Evolutionary conservation across 1,139 yeast genomes (phyloP).

Genomic region (Blastobotrys illinoisensis): DNA sequence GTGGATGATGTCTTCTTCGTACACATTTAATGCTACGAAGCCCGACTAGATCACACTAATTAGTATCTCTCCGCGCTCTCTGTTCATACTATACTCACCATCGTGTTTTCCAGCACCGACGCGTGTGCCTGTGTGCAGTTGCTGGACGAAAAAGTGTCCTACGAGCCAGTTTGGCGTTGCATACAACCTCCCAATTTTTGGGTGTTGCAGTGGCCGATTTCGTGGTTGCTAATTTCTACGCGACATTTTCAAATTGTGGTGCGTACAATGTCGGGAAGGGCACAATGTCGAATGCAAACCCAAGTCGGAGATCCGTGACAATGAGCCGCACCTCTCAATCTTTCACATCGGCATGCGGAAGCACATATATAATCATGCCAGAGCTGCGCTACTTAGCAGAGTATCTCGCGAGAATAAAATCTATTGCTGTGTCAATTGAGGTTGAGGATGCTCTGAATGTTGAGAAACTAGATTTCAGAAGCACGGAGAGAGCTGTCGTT

Average conservation of each 20-base stretch:
- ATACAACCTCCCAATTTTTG: not conserved
- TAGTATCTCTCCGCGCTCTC: not conserved
- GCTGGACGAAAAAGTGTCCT: not conserved
- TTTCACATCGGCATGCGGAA: not conserved
- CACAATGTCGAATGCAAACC: not conserved
- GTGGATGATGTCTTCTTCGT: constrained; percentile 60
- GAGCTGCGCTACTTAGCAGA: constrained; percentile 26
- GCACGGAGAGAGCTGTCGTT: constrained; percentile 16
- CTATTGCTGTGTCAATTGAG: constrained; percentile 25
- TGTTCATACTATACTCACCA: not conserved
- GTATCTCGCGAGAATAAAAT: constrained; percentile 29
- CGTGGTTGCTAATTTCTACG: not conserved
- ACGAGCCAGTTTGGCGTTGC: not conserved
- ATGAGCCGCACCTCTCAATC: not conserved
- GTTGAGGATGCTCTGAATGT: constrained; percentile 16
- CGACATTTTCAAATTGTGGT: not conserved
- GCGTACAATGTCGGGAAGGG: not conserved
- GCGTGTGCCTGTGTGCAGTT: not conserved
- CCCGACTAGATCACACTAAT: constrained; percentile 42
- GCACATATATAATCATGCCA: not conserved
- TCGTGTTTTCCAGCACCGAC: not conserved
- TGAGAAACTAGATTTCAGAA: constrained; percentile 15
- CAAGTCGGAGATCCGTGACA: not conserved
- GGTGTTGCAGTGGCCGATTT: not conserved
- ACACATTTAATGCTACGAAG: constrained; percentile 73